A percentile compares a stretch with the other conserved stretches of the same genome.
Conservation (phyloP, 306 rosid genomes). For the Ormosia semicastrata region DNA sequence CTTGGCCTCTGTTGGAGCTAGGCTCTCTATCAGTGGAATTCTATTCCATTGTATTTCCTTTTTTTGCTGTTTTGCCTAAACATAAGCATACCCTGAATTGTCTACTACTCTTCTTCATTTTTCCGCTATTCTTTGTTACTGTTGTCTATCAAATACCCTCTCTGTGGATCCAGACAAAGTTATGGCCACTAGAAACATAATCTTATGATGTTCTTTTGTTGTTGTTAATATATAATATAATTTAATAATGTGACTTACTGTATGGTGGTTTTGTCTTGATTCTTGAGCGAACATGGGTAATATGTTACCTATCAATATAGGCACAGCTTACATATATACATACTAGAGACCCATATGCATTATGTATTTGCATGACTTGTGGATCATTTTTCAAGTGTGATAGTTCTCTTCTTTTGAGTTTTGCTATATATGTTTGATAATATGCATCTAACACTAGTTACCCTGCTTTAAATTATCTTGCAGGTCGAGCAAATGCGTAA, state of each 20-base stretch:
- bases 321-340: background rate
- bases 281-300: background rate
- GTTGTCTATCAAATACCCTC: too few relatives aligned
- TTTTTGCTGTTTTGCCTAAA: too few relatives aligned
- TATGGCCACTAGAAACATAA: background rate
- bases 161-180: too few relatives aligned
- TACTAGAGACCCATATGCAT: background rate
- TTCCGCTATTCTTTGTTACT: too few relatives aligned
- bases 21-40: too few relatives aligned
- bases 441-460: conserved; percentile 15
- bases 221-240: background rate
- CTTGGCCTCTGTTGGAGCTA: too few relatives aligned
- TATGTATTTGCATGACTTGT: background rate
- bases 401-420: background rate
- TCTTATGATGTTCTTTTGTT: background rate
- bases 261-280: background rate
- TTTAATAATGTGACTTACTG: background rate
- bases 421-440: conserved; percentile 3
- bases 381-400: background rate
- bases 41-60: too few relatives aligned
- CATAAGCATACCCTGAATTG: too few relatives aligned
- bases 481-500: conserved; percentile 79
- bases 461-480: conserved; percentile 21
- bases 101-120: too few relatives aligned
- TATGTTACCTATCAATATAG: background rate